Base-by-base conservation (phyloP, 139 green algal genomes). In the Closterium sp. region DNA sequence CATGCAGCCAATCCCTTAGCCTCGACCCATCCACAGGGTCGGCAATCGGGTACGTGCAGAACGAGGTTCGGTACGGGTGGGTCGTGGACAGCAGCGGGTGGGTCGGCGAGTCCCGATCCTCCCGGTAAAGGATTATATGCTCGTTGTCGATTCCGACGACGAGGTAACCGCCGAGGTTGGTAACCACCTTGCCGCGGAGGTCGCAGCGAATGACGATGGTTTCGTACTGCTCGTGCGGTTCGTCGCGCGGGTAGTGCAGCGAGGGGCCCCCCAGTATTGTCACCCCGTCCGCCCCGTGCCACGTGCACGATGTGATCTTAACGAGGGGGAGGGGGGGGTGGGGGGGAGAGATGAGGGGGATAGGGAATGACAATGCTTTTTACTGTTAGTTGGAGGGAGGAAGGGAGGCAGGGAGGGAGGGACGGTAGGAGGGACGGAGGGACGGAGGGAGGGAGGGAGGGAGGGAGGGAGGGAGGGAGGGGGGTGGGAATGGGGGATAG, bases 11-110 rank as follows among this genome's bases (percentile, higher is more conserved):
- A 29, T 89, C 87, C 17, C 31, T 19, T 9, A 89, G 28, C 29
- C 87, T 22, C 30, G 29, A 19, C 27, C 87, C 87, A 22, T 89
- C 87, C 87, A 89, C 87, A 30, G 87, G 28, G 32, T 89, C 87
- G 29, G 30, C 31, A 19, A 89, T 42, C 24, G 87, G 87, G 31
- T 45, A 50, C 87, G 87, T 73, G 87, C 87, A 89, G 87, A 89
- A 89, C 5, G 87, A 45, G 31, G 32, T 9, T n/a, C 32, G 17
- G 32, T 89, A 62, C 87, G 24, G 29, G 87, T 42, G 32, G 28
- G 87, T 28, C 13, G 87, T 21, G 31, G 24, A 30, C 17, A 89
- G 29, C n/a, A 89, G 29, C 24, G 29, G 3, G 32, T 28, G 28
- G 31, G 28, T 42, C 87, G 31, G 24, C 10, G 32, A 50, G 24